A percentile compares a stretch with the other conserved stretches of the same genome.
Conservation (phyloP, 768 basidiomycete species). For the Russula ochroleuca region DNA sequence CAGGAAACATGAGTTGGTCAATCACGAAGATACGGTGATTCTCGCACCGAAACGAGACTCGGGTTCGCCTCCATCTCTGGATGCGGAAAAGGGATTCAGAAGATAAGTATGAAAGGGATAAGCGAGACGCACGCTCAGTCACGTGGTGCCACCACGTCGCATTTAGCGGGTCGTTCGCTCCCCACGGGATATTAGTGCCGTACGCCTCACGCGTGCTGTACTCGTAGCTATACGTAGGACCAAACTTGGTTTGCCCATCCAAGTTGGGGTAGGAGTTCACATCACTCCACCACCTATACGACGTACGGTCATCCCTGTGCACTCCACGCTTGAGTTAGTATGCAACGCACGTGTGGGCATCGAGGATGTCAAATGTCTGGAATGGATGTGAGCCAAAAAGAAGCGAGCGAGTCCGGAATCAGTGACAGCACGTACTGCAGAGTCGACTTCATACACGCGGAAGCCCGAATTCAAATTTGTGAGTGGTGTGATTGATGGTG, state of each 20-base stretch:
- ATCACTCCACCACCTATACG: conserved; percentile 56
- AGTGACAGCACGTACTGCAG: conserved; percentile 45
- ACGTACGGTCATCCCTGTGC: not conserved
- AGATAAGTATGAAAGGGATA: not conserved
- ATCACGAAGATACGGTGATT: not conserved
- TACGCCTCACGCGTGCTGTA: conserved; percentile 69
- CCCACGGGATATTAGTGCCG: conserved; percentile 57
- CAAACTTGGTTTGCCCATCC: conserved; percentile 50
- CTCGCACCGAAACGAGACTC: conserved; percentile 51
- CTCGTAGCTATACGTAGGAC: conserved; percentile 59
- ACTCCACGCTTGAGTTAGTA: not conserved
- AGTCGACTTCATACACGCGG: conserved; percentile 67
- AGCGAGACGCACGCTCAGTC: conserved; percentile 53
- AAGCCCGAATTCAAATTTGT: conserved; percentile 75
- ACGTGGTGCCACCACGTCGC: conserved; percentile 82
- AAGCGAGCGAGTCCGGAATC: not conserved
- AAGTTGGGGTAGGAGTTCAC: conserved; percentile 56
- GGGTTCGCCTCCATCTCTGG: conserved; percentile 56
- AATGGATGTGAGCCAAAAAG: not conserved
- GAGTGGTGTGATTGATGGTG: conserved; percentile 63
- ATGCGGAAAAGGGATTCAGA: conserved; percentile 4
- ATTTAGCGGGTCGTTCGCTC: conserved; percentile 61
- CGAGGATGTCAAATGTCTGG: conserved; percentile 73
- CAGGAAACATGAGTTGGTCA: conserved; percentile 2
- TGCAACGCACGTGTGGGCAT: conserved; percentile 64